Conservation (phyloP, 1,284 basidiomycete genomes). For the Blastosporella zonata region DNA sequence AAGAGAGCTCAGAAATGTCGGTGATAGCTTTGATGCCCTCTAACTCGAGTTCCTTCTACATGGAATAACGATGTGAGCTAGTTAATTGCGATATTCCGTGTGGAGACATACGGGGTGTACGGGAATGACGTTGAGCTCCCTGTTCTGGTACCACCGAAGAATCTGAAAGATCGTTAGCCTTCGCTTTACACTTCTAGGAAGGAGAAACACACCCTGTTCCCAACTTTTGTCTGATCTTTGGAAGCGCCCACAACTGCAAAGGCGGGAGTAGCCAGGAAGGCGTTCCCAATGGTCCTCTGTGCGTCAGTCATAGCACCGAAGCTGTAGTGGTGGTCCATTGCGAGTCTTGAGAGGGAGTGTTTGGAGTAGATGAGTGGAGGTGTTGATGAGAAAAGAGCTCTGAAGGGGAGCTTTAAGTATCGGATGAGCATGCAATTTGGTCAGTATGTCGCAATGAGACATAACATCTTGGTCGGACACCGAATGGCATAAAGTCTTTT, state of each 20-base stretch:
- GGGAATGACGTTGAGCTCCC: conserved; percentile 62
- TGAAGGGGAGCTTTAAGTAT: conserved; percentile 7
- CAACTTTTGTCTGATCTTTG: conserved; percentile 71
- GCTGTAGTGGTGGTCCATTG: conserved; percentile 17
- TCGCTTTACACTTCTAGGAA: conserved; percentile 1
- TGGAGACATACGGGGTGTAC: conserved; percentile 55
- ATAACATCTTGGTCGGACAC: background rate
- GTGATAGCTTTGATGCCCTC: conserved; percentile 57
- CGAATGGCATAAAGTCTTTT: background rate
- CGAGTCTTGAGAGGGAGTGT: background rate
- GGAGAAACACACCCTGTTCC: conserved; percentile 56
- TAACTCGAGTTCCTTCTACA: conserved; percentile 61
- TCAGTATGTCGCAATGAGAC: conserved; percentile 10
- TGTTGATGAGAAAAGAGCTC: conserved; percentile 7
- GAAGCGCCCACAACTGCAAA: conserved; percentile 81
- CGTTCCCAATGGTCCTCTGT: conserved; percentile 41
- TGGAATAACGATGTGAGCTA: background rate
- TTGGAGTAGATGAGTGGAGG: conserved; percentile 2
- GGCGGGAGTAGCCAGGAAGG: conserved; percentile 58
- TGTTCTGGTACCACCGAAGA: conserved; percentile 71
- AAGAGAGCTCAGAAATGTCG: conserved; percentile 55
- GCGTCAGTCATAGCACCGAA: conserved; percentile 19
- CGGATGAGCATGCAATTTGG: conserved; percentile 9
- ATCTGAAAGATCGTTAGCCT: conserved; percentile 41
- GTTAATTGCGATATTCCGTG: background rate